A percentile compares a stretch with the other conserved stretches of the same genome.
Conservation (phyloP, 768 basidiomycete species). For the Boletellus ananiceps region DNA sequence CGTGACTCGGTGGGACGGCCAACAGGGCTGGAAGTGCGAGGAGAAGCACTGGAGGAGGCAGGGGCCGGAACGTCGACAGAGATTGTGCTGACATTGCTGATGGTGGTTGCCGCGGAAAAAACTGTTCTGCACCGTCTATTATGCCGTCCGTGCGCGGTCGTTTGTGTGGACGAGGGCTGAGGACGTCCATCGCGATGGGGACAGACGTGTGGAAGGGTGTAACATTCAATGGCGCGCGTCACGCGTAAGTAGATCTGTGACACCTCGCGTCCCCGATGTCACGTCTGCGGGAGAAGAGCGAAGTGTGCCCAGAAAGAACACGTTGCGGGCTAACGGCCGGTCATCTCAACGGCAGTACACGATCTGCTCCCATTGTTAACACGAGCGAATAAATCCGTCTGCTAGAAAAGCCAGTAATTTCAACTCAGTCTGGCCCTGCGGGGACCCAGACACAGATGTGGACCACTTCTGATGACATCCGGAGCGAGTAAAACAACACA, state of each 20-base stretch:
- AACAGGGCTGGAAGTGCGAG: constrained; percentile 59
- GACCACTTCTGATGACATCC: too few relatives aligned
- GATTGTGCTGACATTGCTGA: neutral
- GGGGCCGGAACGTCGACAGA: constrained; percentile 22
- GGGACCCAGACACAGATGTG: too few relatives aligned
- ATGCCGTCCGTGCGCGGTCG: constrained; percentile 24
- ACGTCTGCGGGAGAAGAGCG: neutral
- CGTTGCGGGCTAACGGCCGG: too few relatives aligned
- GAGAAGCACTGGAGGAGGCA: constrained; percentile 47
- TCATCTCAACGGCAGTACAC: too few relatives aligned
- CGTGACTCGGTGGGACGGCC: constrained; percentile 61
- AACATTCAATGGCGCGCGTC: constrained; percentile 14
- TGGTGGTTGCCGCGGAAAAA: neutral
- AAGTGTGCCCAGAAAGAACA: too few relatives aligned
- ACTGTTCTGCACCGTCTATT: neutral
- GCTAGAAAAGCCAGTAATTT: too few relatives aligned
- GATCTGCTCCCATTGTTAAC: too few relatives aligned
- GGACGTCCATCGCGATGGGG: constrained; percentile 20
- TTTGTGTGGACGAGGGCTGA: constrained; percentile 34
- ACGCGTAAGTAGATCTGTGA: constrained; percentile 30
- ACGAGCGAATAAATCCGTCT: too few relatives aligned
- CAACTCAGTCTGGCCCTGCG: too few relatives aligned
- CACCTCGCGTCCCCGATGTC: constrained; percentile 23
- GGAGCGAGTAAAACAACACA: too few relatives aligned
- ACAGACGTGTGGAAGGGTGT: constrained; percentile 7